phyloP scores from a whole-genome alignment of 1,139 yeast genomes.

The Yamadazyma triangularis region DNA sequence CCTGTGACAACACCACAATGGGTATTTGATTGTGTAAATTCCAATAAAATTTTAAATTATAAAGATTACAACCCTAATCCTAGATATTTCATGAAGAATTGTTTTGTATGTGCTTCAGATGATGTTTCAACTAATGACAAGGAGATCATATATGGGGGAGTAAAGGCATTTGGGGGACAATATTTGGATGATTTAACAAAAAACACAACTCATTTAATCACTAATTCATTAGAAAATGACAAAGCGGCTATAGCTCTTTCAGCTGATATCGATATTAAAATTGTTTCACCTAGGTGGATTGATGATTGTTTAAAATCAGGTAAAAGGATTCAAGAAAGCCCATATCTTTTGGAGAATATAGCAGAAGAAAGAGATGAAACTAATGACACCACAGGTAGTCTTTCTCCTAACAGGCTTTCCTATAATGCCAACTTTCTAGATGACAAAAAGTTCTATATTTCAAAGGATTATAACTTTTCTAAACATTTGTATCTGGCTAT shows the following conservation, averaged over 20 bases:
- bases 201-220: conserved; percentile 74
- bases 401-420: not conserved
- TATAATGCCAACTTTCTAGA: conserved; percentile 15
- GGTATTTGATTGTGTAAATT: conserved; percentile 49
- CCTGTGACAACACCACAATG: conserved; percentile 69
- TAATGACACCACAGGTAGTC: not conserved
- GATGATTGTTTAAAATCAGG: conserved; percentile 62
- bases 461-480: conserved; percentile 31
- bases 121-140: conserved; percentile 56
- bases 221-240: conserved; percentile 51
- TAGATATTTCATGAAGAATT: conserved; percentile 54
- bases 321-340: conserved; percentile 45
- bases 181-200: conserved; percentile 60
- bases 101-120: conserved; percentile 58
- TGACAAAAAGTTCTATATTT: conserved; percentile 25
- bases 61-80: conserved; percentile 67
- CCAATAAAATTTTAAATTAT: conserved; percentile 44
- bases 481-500: conserved; percentile 25
- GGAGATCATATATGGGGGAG: conserved; percentile 63
- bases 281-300: conserved; percentile 76
- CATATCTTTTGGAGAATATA: conserved; percentile 40
- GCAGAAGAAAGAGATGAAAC: no score
- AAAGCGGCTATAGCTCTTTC: conserved; percentile 40
- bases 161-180: conserved; percentile 72
- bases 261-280: conserved; percentile 43